Evolutionary conservation across 2,329 filamentous ascomycete species (phyloP).

Genomic region (Didymella sp.): DNA sequence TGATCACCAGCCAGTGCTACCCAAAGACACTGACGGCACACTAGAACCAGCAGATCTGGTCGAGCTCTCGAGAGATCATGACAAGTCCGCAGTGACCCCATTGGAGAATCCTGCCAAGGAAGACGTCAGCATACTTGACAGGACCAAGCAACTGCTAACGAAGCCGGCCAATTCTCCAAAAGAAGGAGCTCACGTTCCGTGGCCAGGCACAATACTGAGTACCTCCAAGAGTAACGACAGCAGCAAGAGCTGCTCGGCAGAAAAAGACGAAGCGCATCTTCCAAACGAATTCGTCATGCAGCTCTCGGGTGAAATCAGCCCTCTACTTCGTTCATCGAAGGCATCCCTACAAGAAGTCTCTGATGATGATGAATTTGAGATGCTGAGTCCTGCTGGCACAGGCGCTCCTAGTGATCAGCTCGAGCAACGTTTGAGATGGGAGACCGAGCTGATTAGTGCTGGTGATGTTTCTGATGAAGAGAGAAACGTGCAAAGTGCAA

Average conservation of each 20-base stretch:
- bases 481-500: neutral
- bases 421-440: neutral
- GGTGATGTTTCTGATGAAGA: neutral
- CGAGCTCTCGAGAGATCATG: neutral
- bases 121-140: neutral
- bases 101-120: neutral
- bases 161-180: neutral
- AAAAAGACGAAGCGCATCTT: conserved; percentile 14
- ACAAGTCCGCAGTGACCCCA: neutral
- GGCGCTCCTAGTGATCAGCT: neutral
- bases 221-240: neutral
- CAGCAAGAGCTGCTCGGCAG: neutral
- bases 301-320: conserved; percentile 26
- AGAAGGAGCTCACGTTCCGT: neutral
- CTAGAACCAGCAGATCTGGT: neutral
- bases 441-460: neutral
- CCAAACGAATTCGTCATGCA: conserved; percentile 8
- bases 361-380: conserved; percentile 11
- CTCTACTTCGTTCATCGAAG: conserved; percentile 29
- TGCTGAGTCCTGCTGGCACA: neutral
- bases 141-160: neutral
- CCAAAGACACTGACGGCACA: conserved; percentile 5
- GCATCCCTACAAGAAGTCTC: conserved; percentile 15
- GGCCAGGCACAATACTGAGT: conserved; percentile 4
- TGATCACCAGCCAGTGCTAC: neutral